phyloP scores from a whole-genome alignment of 495 filamentous ascomycete genomes.

The Tuber microsphaerosporum region DNA sequence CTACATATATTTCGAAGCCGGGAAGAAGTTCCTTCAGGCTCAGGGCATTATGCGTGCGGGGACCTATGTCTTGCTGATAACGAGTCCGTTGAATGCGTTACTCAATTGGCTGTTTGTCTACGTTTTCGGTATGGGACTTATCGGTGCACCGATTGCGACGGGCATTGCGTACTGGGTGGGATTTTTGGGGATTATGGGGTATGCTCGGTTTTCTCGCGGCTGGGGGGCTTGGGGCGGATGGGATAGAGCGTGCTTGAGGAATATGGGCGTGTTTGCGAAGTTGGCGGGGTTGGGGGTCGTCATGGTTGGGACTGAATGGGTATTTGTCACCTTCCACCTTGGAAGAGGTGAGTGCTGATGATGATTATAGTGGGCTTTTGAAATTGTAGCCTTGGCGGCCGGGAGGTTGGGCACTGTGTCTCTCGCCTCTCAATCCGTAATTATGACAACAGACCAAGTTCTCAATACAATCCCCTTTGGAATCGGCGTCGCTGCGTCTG shows the following conservation, averaged over 20 bases:
- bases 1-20: constrained; percentile 83
- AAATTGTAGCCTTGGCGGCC: constrained; percentile 86
- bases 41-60: constrained; percentile 86
- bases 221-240: constrained; percentile 81
- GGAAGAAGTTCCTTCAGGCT: constrained; percentile 90
- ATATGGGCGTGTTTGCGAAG: constrained; percentile 65
- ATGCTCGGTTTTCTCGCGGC: constrained; percentile 65
- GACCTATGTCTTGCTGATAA: constrained; percentile 78
- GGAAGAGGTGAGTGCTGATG: not conserved
- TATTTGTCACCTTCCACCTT: constrained; percentile 8
- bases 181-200: constrained; percentile 69
- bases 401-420: constrained; percentile 76
- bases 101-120: constrained; percentile 80
- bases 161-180: constrained; percentile 82
- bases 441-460: constrained; percentile 90
- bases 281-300: constrained; percentile 71
- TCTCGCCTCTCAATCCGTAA: constrained; percentile 80
- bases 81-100: constrained; percentile 67
- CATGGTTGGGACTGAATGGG: constrained; percentile 90
- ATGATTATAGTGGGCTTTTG: constrained; percentile 64
- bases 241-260: constrained; percentile 56
- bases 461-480: constrained; percentile 92
- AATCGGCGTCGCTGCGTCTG: constrained; percentile 73
- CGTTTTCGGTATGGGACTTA: constrained; percentile 59
- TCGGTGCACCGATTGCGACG: constrained; percentile 77